Percentiles rank a stretch among this genome's conserved stretches.
Evolutionary conservation across 257 asterid species (phyloP).

Genomic region (Datura wrightii): DNA sequence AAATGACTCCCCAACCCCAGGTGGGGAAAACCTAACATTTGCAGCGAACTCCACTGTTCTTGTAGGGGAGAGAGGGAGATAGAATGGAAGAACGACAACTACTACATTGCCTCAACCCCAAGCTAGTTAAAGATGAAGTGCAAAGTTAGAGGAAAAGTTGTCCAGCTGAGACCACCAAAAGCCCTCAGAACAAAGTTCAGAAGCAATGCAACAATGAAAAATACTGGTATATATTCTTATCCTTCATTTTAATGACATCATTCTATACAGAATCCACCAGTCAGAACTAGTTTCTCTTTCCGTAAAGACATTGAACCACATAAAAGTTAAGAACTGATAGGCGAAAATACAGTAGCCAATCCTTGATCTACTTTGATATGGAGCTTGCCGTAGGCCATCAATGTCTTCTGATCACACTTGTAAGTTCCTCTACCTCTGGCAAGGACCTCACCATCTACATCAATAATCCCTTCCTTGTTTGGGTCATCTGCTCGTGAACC

Average conservation of each 20-base stretch:
- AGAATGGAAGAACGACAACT: neutral
- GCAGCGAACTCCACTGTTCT: neutral
- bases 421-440: slow-evolving; percentile 87
- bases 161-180: slow-evolving; percentile 44
- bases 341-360: slow-evolving; percentile 84
- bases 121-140: neutral
- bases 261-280: slow-evolving; percentile 22
- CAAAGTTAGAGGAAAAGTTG: neutral
- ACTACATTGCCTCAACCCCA: neutral
- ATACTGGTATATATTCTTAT: neutral
- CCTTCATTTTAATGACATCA: neutral
- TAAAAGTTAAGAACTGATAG: slow-evolving; percentile 35
- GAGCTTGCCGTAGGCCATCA: slow-evolving; percentile 77
- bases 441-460: slow-evolving; percentile 60
- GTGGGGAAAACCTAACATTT: neutral
- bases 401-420: slow-evolving; percentile 64
- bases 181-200: slow-evolving; percentile 32
- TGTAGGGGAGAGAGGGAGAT: neutral
- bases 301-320: neutral
- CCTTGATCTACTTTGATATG: slow-evolving; percentile 78
- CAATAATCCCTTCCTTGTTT: slow-evolving; percentile 49
- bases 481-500: slow-evolving; percentile 62
- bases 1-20: neutral
- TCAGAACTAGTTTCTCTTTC: neutral
- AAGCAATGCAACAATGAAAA: slow-evolving; percentile 39